A percentile compares a stretch with the other conserved stretches of the same genome.
These are phyloP conservation scores for Salix koriyanagi DNA, from an alignment of 345 rosid species.

Conservation along the genomic window DNA sequence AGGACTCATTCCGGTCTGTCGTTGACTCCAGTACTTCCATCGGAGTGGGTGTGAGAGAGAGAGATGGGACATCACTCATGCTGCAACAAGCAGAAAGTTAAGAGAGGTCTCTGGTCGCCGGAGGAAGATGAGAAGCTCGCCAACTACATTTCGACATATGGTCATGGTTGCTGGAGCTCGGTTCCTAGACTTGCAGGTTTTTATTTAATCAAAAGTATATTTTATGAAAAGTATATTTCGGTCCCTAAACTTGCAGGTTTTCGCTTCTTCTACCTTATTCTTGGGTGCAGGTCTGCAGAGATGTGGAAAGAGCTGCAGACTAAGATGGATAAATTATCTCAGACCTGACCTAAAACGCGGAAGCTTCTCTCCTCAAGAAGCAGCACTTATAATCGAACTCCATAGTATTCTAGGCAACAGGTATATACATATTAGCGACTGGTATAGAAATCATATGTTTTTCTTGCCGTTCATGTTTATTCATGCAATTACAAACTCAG, in stretches of 20 bases:
- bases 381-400: conserved; percentile 88
- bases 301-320: conserved; percentile 98
- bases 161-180: conserved; percentile 99
- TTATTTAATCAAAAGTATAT: no score
- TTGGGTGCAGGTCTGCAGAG: conserved; percentile 64
- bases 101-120: conserved; percentile 98
- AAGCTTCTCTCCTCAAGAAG: conserved; percentile 91
- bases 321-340: conserved; percentile 93
- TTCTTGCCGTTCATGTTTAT: not conserved
- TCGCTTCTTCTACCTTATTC: not conserved
- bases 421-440: conserved; percentile 16
- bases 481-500: not conserved
- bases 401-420: conserved; percentile 95
- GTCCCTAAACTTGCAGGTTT: conserved; percentile 92
- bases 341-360: conserved; percentile 96
- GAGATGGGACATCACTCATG: conserved; percentile 94
- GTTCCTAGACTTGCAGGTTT: conserved; percentile 91
- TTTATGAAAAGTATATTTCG: conserved; percentile 18
- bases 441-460: no score
- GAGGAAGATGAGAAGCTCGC: conserved; percentile 98
- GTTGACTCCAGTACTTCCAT: conserved; percentile 11
- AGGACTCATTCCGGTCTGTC: conserved; percentile 28
- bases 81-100: conserved; percentile 98
- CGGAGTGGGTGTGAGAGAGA: not conserved
- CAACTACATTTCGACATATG: conserved; percentile 77